Evolutionary conservation across 345 rosid genomes (phyloP).

Genomic region (Salix brachista): DNA sequence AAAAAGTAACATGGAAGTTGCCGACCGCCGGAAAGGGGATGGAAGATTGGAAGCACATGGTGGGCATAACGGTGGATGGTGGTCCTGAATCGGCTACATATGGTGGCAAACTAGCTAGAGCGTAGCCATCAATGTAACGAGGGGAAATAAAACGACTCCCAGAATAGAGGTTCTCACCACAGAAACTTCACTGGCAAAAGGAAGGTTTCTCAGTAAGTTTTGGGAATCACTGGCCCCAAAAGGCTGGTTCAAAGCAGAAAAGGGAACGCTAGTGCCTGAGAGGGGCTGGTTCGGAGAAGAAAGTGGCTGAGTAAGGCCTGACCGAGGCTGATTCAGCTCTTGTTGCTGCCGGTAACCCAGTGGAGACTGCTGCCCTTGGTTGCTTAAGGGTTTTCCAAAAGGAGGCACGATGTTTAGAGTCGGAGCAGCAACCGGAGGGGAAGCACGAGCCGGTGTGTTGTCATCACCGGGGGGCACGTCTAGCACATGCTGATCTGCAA

Average conservation of each 20-base stretch:
- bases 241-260: neutral
- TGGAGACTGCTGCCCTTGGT: slow-evolving; percentile 22
- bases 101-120: no score
- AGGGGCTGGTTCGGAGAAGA: slow-evolving; percentile 35
- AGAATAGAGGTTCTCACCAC: slow-evolving; percentile 8
- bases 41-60: no score
- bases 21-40: no score
- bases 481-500: neutral
- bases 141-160: slow-evolving; percentile 11
- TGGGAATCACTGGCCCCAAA: slow-evolving; percentile 4
- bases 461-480: neutral
- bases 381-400: slow-evolving; percentile 7
- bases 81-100: neutral
- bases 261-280: slow-evolving; percentile 28
- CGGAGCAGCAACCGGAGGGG: slow-evolving; percentile 13
- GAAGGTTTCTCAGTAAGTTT: slow-evolving; percentile 11
- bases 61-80: neutral
- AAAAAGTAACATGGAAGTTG: no score
- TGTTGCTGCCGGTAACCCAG: slow-evolving; percentile 32
- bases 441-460: neutral
- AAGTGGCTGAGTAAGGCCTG: no score
- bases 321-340: slow-evolving; percentile 7
- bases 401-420: neutral
- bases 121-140: neutral
- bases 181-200: slow-evolving; percentile 37